Evolutionary conservation across 192 early-diverging fungal genomes (phyloP).

Genomic region (Lobulomyces angularis): DNA sequence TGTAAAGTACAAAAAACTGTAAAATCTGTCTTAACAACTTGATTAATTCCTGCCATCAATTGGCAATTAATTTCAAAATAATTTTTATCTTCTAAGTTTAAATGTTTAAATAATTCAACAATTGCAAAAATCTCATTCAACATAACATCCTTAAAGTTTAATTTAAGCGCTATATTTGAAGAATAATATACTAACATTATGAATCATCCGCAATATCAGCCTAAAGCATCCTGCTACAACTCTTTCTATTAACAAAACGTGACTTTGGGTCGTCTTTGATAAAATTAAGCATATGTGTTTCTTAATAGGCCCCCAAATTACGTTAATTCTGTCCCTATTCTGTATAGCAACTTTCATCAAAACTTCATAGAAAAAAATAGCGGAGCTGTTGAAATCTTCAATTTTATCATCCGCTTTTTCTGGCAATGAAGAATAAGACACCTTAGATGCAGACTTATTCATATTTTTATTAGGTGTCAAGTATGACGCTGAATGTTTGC

Average conservation of each 20-base stretch:
- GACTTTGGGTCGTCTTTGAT: slow-evolving; percentile 44
- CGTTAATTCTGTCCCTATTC: slow-evolving; percentile 59
- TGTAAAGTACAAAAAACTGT: slow-evolving; percentile 15
- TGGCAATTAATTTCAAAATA: too few species aligned
- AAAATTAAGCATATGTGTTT: slow-evolving; percentile 62
- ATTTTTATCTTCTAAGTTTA: too few species aligned
- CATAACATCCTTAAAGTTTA: too few species aligned
- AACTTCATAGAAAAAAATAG: slow-evolving; percentile 63
- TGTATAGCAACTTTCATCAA: slow-evolving; percentile 62
- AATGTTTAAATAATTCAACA: too few species aligned
- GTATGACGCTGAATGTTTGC: slow-evolving; percentile 5
- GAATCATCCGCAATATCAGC: slow-evolving; percentile 56
- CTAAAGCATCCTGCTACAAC: slow-evolving; percentile 61
- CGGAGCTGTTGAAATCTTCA: slow-evolving; percentile 35
- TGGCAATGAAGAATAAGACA: slow-evolving; percentile 1
- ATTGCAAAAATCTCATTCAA: too few species aligned
- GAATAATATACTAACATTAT: slow-evolving; percentile 32
- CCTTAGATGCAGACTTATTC: too few species aligned
- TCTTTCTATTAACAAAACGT: slow-evolving; percentile 60
- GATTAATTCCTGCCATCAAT: slow-evolving; percentile 62
- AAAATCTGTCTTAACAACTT: slow-evolving; percentile 47
- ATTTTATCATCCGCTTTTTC: slow-evolving; percentile 1
- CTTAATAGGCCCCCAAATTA: slow-evolving; percentile 50
- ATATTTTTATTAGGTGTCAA: too few species aligned
- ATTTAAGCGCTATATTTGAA: slow-evolving; percentile 1